Evolutionary conservation across 164 flowering plant genomes (phyloP).

Genomic region (Umbilicus rupestris): DNA sequence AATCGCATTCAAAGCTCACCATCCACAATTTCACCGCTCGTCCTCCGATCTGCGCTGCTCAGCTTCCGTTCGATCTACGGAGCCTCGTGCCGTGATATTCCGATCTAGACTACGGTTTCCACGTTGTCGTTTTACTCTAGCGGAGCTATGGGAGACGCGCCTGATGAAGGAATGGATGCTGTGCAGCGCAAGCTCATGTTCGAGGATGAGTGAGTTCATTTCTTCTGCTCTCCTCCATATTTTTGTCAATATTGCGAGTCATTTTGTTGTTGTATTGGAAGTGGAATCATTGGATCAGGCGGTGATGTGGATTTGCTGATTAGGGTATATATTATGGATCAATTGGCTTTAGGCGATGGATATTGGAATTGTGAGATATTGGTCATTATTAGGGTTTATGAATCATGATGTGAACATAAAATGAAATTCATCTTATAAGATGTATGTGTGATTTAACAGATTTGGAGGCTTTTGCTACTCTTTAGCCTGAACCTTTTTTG

Average conservation of each 20-base stretch:
- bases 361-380: too few relatives aligned
- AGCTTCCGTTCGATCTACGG: not conserved
- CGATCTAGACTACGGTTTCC: conserved; percentile 3
- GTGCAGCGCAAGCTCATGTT: conserved; percentile 92
- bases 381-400: too few relatives aligned
- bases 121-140: conserved; percentile 4
- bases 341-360: too few relatives aligned
- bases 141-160: conserved; percentile 32
- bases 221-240: not conserved
- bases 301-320: not conserved
- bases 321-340: not conserved
- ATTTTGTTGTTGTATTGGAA: not conserved
- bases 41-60: not conserved
- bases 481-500: too few relatives aligned
- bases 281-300: not conserved
- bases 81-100: not conserved
- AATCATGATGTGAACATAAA: too few relatives aligned
- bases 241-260: not conserved
- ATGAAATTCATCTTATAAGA: too few relatives aligned
- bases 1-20: too few relatives aligned
- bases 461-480: not conserved
- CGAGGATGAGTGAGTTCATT: conserved; percentile 64
- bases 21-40: too few relatives aligned
- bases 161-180: conserved; percentile 73
- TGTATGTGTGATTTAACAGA: too few relatives aligned